Evolutionary conservation across 805 yeast species (phyloP).

Genomic region (Starmerella powellii): DNA sequence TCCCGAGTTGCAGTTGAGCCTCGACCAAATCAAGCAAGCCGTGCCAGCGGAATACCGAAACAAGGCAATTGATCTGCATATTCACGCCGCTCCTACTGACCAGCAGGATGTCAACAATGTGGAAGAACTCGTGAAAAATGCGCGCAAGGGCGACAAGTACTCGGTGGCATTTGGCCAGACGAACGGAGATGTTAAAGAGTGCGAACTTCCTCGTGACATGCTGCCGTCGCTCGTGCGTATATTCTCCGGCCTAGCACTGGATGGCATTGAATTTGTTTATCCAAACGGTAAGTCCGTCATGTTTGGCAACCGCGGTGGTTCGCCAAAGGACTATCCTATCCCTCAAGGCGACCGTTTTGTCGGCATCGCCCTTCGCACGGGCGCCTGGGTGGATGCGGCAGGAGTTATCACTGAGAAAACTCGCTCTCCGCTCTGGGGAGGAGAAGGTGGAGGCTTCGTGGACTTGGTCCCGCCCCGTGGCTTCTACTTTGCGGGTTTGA

Average conservation of each 20-base stretch:
- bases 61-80: slow-evolving; percentile 31
- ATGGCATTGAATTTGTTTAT: slow-evolving; percentile 54
- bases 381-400: slow-evolving; percentile 83
- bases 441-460: slow-evolving; percentile 51
- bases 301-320: slow-evolving; percentile 33
- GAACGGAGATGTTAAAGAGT: slow-evolving; percentile 16
- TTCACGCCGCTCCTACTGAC: slow-evolving; percentile 32
- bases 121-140: slow-evolving; percentile 22
- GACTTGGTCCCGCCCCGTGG: slow-evolving; percentile 56
- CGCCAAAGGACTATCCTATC: slow-evolving; percentile 40
- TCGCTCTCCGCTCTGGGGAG: slow-evolving; percentile 49
- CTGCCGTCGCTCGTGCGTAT: slow-evolving; percentile 39
- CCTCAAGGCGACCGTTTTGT: slow-evolving; percentile 46
- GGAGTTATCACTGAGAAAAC: slow-evolving; percentile 46
- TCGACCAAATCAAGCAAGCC: slow-evolving; percentile 35
- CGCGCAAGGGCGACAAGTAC: slow-evolving; percentile 6
- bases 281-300: slow-evolving; percentile 24
- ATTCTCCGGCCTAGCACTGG: slow-evolving; percentile 65
- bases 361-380: slow-evolving; percentile 55
- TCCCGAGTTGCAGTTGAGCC: slow-evolving; percentile 41
- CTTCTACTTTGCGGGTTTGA: slow-evolving; percentile 50
- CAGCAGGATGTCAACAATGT: slow-evolving; percentile 43
- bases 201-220: slow-evolving; percentile 15
- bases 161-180: slow-evolving; percentile 17
- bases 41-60: slow-evolving; percentile 29